Evolutionary conservation across 2,329 filamentous ascomycete genomes (phyloP).

Genomic region (Fusarium sp.): DNA sequence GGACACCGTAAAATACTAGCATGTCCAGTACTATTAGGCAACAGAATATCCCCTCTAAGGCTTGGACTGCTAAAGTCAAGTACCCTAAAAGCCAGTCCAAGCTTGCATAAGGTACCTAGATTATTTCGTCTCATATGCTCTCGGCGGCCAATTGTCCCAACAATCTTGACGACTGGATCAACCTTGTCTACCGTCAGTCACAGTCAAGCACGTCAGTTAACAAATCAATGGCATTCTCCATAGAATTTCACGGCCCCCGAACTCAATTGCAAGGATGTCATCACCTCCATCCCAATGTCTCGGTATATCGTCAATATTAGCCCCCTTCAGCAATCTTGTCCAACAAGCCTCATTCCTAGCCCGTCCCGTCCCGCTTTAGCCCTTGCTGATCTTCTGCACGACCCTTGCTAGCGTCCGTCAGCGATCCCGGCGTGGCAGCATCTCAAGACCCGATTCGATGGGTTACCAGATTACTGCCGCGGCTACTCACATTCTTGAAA

Average conservation of each 20-base stretch:
- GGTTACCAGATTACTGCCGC: not conserved
- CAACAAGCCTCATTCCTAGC: not conserved
- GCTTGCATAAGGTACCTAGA: too few relatives aligned
- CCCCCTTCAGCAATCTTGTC: not conserved
- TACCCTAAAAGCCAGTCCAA: too few relatives aligned
- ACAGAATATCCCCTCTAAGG: too few relatives aligned
- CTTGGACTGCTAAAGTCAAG: too few relatives aligned
- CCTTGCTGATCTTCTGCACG: not conserved
- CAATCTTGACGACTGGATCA: too few relatives aligned
- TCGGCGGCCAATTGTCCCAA: too few relatives aligned
- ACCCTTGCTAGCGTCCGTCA: not conserved
- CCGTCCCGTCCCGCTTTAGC: not conserved
- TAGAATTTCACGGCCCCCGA: too few relatives aligned
- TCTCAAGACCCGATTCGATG: not conserved
- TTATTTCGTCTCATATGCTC: too few relatives aligned
- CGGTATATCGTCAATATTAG: not conserved
- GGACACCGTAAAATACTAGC: too few relatives aligned
- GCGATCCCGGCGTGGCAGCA: not conserved
- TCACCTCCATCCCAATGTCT: not conserved
- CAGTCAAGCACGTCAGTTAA: not conserved
- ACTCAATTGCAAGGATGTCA: not conserved
- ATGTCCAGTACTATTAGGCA: too few relatives aligned
- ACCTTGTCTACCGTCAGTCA: too few relatives aligned
- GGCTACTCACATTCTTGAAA: not conserved
- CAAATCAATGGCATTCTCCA: not conserved